Percentiles rank a stretch among this genome's conserved stretches.
phyloP scores from a whole-genome alignment of 345 rosid species.

The Populus nigra region DNA sequence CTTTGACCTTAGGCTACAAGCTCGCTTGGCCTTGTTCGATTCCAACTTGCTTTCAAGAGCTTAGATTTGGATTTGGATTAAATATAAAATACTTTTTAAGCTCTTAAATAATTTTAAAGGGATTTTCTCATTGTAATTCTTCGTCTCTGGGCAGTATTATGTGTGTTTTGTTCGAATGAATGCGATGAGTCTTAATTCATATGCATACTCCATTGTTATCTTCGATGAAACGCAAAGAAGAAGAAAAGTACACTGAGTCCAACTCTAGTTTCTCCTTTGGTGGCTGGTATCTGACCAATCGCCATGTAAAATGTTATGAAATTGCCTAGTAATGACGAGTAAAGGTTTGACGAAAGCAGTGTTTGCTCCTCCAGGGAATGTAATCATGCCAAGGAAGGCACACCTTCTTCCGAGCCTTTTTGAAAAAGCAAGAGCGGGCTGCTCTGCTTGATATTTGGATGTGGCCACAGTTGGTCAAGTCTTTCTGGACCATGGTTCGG shows the following conservation, averaged over 20 bases:
- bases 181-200: conserved; percentile 20
- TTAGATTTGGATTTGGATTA: too few relatives aligned
- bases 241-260: neutral
- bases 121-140: conserved; percentile 3
- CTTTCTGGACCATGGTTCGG: too few relatives aligned
- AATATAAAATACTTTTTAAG: too few relatives aligned
- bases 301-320: neutral
- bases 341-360: neutral
- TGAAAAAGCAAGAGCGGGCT: too few relatives aligned
- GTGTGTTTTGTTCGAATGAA: conserved; percentile 12
- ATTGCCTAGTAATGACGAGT: too few relatives aligned
- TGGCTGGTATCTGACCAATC: neutral
- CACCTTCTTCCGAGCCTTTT: neutral
- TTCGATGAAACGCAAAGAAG: conserved; percentile 23
- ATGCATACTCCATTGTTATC: conserved; percentile 25
- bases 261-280: neutral
- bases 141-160: conserved; percentile 7
- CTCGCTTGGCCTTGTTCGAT: too few relatives aligned
- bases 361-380: neutral
- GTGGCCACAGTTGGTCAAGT: too few relatives aligned
- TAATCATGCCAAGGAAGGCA: neutral
- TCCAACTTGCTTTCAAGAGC: too few relatives aligned
- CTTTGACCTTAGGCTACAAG: too few relatives aligned
- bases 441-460: too few relatives aligned
- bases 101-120: neutral